Percentiles rank a stretch among this genome's conserved stretches.
Evolutionary conservation across 768 basidiomycete species (phyloP).

Genomic region (Dendrothele bispora): DNA sequence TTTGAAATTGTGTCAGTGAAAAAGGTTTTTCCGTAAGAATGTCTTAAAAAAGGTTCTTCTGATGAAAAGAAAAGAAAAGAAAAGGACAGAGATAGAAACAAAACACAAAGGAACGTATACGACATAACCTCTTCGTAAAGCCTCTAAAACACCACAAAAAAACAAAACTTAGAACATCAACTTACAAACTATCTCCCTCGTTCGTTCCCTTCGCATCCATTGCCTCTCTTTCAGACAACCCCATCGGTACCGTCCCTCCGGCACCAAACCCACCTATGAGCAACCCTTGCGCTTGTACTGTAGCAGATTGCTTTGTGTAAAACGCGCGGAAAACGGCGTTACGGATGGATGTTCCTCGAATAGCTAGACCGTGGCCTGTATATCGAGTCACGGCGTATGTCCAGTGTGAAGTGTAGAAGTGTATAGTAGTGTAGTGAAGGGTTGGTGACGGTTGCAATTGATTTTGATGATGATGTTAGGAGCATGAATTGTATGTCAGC

Average conservation of each 20-base stretch:
- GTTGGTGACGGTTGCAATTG: too few species aligned
- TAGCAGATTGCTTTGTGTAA: slow-evolving; percentile 17
- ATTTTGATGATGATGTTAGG: too few species aligned
- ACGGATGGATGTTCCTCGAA: slow-evolving; percentile 15
- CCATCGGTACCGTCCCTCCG: slow-evolving; percentile 1
- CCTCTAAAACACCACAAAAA: neutral
- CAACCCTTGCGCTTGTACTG: slow-evolving; percentile 15
- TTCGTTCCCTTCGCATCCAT: slow-evolving; percentile 12
- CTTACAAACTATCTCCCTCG: slow-evolving; percentile 11
- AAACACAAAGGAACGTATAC: too few species aligned
- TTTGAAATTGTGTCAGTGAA: too few species aligned
- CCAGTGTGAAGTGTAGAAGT: too few species aligned
- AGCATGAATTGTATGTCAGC: too few species aligned
- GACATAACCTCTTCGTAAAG: too few species aligned
- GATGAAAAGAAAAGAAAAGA: too few species aligned
- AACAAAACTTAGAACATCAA: neutral
- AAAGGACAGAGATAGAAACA: too few species aligned
- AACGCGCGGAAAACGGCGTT: slow-evolving; percentile 18
- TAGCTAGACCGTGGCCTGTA: slow-evolving; percentile 21
- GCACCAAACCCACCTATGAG: slow-evolving; percentile 14
- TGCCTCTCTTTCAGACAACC: slow-evolving; percentile 13
- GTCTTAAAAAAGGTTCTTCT: too few species aligned
- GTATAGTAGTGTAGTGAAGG: too few species aligned
- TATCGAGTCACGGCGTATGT: neutral
- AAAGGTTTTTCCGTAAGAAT: too few species aligned